Conservation (phyloP, 495 filamentous ascomycete genomes). For the Xylaria grammica region DNA sequence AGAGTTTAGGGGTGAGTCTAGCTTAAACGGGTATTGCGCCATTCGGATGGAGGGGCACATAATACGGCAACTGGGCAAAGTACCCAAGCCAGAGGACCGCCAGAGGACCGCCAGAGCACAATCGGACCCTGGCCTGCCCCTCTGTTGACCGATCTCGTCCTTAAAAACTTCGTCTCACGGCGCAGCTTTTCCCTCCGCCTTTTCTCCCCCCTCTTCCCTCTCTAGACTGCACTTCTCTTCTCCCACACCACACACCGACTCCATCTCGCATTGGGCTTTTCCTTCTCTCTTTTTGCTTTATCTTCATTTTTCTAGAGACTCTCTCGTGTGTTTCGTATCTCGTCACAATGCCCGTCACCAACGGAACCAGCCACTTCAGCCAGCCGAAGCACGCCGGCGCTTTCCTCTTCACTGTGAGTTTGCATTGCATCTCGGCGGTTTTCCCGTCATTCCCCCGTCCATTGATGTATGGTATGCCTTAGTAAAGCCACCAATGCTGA, state of each 20-base stretch:
- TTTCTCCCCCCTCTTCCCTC: conserved; percentile 35
- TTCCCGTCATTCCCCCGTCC: neutral
- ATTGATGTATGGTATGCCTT: conserved; percentile 14
- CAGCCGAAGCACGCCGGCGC: conserved; percentile 65
- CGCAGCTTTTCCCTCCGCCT: conserved; percentile 23
- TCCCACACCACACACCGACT: conserved; percentile 33
- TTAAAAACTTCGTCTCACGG: conserved; percentile 27
- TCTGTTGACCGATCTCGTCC: conserved; percentile 25
- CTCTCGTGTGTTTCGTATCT: conserved; percentile 19
- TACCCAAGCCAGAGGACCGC: too few species aligned
- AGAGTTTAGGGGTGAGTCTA: neutral
- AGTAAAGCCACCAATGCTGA: conserved; percentile 2
- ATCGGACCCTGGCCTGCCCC: conserved; percentile 22
- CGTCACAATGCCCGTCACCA: conserved; percentile 67
- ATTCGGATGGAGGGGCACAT: conserved; percentile 24
- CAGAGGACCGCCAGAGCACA: neutral
- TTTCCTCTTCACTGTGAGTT: conserved; percentile 90
- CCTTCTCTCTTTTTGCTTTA: conserved; percentile 17
- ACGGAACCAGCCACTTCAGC: conserved; percentile 49
- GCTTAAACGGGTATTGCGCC: conserved; percentile 9
- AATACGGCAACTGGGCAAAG: too few species aligned
- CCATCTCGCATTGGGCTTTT: conserved; percentile 21
- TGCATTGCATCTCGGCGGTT: conserved; percentile 7
- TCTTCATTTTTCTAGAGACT: neutral
- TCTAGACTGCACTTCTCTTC: conserved; percentile 25